Percentiles rank a stretch among this genome's conserved stretches.
Evolutionary conservation across 140 eudicot genomes (phyloP).

Genomic region (Stevia rebaudiana): DNA sequence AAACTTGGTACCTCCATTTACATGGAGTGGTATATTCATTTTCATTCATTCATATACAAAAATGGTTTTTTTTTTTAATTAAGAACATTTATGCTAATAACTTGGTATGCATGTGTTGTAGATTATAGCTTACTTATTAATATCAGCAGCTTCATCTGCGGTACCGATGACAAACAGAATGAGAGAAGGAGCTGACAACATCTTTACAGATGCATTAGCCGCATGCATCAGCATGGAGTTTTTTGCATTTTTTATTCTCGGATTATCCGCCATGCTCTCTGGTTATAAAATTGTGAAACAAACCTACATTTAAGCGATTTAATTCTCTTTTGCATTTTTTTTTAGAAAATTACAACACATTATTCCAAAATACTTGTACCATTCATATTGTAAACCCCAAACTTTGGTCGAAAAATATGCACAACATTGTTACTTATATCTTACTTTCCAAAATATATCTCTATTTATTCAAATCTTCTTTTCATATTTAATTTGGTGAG

Average conservation of each 20-base stretch:
- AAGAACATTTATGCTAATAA: too few species aligned
- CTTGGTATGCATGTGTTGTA: conserved; percentile 20
- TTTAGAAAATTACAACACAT: neutral
- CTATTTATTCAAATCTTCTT: neutral
- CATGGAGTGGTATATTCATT: too few species aligned
- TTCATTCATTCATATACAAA: too few species aligned
- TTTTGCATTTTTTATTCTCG: conserved; percentile 63
- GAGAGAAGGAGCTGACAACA: conserved; percentile 64
- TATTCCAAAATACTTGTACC: conserved; percentile 4
- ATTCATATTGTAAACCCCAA: neutral
- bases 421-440: neutral
- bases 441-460: neutral
- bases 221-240: conserved; percentile 84
- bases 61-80: too few species aligned
- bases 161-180: conserved; percentile 72
- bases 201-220: conserved; percentile 71
- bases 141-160: conserved; percentile 82
- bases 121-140: conserved; percentile 62
- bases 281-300: conserved; percentile 68
- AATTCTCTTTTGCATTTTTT: neutral
- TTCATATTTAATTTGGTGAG: neutral
- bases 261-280: conserved; percentile 56
- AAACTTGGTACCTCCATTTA: neutral
- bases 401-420: too few species aligned
- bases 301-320: conserved; percentile 30